Evolutionary conservation across 2,329 filamentous ascomycete genomes (phyloP).

Genomic region (Sporothrix schenckii): DNA sequence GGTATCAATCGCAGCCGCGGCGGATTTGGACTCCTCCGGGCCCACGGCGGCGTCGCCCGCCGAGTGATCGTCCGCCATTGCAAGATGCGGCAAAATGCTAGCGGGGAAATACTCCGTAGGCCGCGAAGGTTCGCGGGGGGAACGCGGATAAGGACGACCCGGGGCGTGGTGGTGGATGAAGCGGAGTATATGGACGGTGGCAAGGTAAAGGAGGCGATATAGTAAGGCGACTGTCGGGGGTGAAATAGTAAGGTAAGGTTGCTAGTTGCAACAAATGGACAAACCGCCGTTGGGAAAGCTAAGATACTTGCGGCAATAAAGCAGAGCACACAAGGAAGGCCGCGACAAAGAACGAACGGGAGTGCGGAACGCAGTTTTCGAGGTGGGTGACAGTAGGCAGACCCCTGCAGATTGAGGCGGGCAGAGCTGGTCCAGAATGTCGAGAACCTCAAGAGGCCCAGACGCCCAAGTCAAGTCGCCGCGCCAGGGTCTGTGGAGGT

Average conservation of each 20-base stretch:
- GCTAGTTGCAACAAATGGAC: not conserved
- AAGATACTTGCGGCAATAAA: not conserved
- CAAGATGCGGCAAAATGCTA: not conserved
- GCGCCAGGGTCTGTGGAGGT: no score
- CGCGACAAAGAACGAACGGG: conserved; percentile 11
- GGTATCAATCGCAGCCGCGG: not conserved
- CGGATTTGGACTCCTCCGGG: not conserved
- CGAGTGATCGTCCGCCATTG: conserved; percentile 23
- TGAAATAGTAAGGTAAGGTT: not conserved
- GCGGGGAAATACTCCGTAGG: not conserved
- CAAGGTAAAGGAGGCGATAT: not conserved
- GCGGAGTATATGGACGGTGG: conserved; percentile 3
- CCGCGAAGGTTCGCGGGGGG: not conserved
- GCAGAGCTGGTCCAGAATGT: conserved; percentile 10
- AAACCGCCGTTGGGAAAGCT: conserved; percentile 10
- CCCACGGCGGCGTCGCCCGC: conserved; percentile 14
- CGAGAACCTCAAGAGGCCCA: not conserved
- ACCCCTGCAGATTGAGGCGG: conserved; percentile 12
- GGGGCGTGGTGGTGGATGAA: not conserved
- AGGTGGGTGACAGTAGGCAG: not conserved
- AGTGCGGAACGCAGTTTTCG: conserved; percentile 12
- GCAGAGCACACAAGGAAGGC: not conserved
- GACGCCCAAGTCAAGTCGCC: not conserved
- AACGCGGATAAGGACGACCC: not conserved
- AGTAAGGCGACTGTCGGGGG: not conserved